Conservation (phyloP, 345 rosid species). For the Gossypium rotundifolium region DNA sequence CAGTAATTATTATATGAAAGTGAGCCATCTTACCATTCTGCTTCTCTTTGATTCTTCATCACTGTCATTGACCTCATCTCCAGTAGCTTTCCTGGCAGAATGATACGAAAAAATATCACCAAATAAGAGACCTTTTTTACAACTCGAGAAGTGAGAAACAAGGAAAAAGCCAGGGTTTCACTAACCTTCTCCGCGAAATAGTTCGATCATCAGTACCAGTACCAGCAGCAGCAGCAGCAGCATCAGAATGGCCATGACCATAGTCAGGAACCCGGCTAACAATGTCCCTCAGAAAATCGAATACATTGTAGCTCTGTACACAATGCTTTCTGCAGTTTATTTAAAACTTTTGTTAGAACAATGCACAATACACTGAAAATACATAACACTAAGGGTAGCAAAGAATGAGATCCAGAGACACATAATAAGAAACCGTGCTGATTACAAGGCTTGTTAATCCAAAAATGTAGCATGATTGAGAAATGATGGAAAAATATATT, state of each 20-base stretch:
- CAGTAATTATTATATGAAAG: not conserved
- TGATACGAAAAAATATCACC: not conserved
- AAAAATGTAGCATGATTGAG: not conserved
- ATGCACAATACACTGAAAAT: not conserved
- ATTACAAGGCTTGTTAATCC: not conserved
- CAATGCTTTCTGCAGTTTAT: constrained; percentile 81
- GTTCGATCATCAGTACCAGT: constrained; percentile 61
- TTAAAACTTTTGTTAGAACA: constrained; percentile 7
- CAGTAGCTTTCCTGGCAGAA: constrained; percentile 61
- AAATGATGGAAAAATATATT: not conserved
- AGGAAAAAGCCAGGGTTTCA: not conserved
- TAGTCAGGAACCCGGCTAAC: constrained; percentile 98
- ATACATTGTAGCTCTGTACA: constrained; percentile 89
- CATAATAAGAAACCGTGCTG: not conserved
- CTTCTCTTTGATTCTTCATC: constrained; percentile 90
- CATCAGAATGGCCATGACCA: constrained; percentile 70
- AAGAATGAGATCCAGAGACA: not conserved
- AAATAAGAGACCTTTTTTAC: not conserved
- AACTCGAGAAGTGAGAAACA: not conserved
- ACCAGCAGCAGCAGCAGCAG: constrained; percentile 45
- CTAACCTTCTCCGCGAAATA: constrained; percentile 68
- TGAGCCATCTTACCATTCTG: constrained; percentile 54
- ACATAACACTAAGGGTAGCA: not conserved
- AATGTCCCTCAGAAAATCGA: constrained; percentile 93
- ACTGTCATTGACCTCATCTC: constrained; percentile 76